Evolutionary conservation across 768 basidiomycete genomes (phyloP).

Genomic region (Fibroporia radiculosa): DNA sequence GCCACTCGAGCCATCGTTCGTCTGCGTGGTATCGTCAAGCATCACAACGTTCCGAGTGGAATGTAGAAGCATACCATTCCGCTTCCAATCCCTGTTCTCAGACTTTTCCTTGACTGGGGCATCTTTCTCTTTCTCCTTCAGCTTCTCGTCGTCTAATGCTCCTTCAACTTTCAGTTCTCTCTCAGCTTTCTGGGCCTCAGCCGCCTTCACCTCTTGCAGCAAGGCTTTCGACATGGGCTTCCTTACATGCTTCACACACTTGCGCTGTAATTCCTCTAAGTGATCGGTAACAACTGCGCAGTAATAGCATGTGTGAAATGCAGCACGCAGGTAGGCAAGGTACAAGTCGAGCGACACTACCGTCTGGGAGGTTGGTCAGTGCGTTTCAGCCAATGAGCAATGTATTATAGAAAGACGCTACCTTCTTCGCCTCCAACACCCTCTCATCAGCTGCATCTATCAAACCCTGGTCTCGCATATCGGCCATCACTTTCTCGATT

Average conservation of each 20-base stretch:
- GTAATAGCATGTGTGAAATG: constrained; percentile 95
- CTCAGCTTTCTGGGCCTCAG: constrained; percentile 44
- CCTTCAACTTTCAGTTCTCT: constrained; percentile 35
- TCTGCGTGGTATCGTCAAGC: constrained; percentile 35
- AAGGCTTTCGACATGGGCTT: constrained; percentile 58
- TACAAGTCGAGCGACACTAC: constrained; percentile 85
- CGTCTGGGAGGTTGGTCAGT: constrained; percentile 36
- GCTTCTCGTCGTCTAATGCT: constrained; percentile 25
- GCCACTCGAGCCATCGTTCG: constrained; percentile 82
- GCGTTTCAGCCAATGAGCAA: background rate
- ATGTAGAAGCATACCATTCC: constrained; percentile 47
- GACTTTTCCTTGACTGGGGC: constrained; percentile 22
- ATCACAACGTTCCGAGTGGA: constrained; percentile 10
- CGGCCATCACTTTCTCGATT: constrained; percentile 68
- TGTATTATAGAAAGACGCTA: constrained; percentile 22
- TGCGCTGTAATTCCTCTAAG: constrained; percentile 90
- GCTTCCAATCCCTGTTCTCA: constrained; percentile 46
- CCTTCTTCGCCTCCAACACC: constrained; percentile 65
- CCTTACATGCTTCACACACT: constrained; percentile 89
- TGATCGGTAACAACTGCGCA: constrained; percentile 91
- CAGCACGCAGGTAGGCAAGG: constrained; percentile 86
- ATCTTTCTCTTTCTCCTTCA: constrained; percentile 32
- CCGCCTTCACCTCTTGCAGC: constrained; percentile 54
- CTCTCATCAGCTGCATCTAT: constrained; percentile 57
- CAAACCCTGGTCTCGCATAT: constrained; percentile 57